phyloP scores from a whole-genome alignment of 257 asterid species.

The Scutellaria barbata region DNA sequence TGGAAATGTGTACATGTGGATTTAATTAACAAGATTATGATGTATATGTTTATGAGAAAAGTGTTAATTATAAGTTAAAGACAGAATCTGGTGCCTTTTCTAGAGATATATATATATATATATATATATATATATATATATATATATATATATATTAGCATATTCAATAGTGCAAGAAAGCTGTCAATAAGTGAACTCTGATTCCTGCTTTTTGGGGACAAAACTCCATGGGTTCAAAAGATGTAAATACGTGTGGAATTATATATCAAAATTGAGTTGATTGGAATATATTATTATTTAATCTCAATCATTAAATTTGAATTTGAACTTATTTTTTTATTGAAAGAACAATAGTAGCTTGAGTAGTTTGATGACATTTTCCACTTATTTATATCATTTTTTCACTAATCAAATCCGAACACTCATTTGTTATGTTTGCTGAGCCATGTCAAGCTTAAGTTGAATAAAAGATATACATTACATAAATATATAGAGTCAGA shows the following conservation, averaged over 20 bases:
- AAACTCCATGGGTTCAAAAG: constrained; percentile 37
- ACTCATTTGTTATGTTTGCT: too few relatives aligned
- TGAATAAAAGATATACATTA: background rate
- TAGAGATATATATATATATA: constrained; percentile 25
- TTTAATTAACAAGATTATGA: background rate
- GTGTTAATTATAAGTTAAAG: background rate
- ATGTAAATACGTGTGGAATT: background rate
- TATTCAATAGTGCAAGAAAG: constrained; percentile 27
- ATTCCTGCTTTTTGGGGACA: constrained; percentile 51
- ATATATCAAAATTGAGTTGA: background rate
- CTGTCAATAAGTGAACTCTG: constrained; percentile 26
- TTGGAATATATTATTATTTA: too few relatives aligned
- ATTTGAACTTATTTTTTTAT: too few relatives aligned
- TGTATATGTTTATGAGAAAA: background rate
- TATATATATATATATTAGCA: background rate
- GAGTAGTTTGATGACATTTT: too few relatives aligned
- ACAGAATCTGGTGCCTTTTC: constrained; percentile 62
- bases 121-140: too few relatives aligned
- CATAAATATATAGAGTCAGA: background rate
- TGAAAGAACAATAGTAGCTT: too few relatives aligned
- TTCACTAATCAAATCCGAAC: too few relatives aligned
- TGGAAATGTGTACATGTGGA: background rate
- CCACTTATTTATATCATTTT: too few relatives aligned
- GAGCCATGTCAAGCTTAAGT: background rate
- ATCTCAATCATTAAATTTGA: too few relatives aligned